Percentiles rank a stretch among this genome's conserved stretches.
Evolutionary conservation across 139 green algal genomes (phyloP).

Genomic region (Astrephomene gubernaculifera): DNA sequence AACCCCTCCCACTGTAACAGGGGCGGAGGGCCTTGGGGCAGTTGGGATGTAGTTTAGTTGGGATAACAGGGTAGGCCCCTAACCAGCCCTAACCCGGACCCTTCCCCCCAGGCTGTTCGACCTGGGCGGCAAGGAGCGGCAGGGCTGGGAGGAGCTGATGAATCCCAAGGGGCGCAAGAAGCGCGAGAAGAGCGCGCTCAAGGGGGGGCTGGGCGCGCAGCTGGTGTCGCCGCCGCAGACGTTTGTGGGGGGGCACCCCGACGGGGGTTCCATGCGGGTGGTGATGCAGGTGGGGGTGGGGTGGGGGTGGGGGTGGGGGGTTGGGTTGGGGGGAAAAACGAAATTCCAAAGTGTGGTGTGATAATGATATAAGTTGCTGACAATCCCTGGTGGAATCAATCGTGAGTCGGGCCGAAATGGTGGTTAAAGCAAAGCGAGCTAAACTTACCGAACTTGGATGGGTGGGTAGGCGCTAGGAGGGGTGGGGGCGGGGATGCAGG

Average conservation of each 20-base stretch:
- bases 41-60: no score
- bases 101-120: constrained; percentile 18
- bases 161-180: not conserved
- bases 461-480: no score
- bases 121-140: constrained; percentile 11
- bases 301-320: not conserved
- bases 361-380: no score
- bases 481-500: no score
- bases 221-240: not conserved
- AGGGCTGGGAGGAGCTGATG: constrained; percentile 42
- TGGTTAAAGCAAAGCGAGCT: no score
- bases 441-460: no score
- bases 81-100: not conserved
- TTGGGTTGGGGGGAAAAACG: no score
- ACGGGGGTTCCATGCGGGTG: constrained; percentile 26
- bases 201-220: not conserved
- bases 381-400: no score
- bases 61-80: not conserved
- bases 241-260: constrained; percentile 17
- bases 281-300: constrained; percentile 18
- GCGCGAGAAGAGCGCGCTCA: constrained; percentile 16
- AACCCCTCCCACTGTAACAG: no score
- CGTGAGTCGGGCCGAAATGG: no score
- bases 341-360: no score
- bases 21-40: no score